Conservation (phyloP, 1,284 basidiomycete species). For the Pseudozyma tsukubaensis region DNA sequence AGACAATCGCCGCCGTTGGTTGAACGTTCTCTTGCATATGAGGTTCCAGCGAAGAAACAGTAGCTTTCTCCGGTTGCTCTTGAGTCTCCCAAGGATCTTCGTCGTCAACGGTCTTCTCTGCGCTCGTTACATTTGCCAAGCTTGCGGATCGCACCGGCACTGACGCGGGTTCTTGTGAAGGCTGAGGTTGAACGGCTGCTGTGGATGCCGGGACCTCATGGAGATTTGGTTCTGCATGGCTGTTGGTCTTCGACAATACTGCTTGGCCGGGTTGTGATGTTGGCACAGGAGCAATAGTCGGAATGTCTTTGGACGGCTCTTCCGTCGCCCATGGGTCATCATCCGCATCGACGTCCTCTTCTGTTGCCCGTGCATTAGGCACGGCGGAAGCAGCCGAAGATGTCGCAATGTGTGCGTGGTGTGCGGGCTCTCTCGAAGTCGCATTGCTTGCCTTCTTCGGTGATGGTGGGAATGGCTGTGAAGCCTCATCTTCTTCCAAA, state of each 20-base stretch:
- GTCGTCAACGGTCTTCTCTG: neutral
- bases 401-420: no score
- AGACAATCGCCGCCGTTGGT: neutral
- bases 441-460: constrained; percentile 1
- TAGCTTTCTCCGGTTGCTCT: neutral
- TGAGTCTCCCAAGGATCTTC: constrained; percentile 27
- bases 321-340: neutral
- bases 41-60: neutral
- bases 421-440: no score
- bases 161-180: no score
- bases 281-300: no score
- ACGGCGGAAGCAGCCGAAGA: neutral
- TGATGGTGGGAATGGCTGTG: constrained; percentile 1
- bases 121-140: neutral
- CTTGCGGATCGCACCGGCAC: neutral
- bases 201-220: no score
- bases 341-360: constrained; percentile 13
- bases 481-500: constrained; percentile 19
- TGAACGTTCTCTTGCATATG: neutral
- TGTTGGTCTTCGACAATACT: no score
- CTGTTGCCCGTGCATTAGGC: neutral
- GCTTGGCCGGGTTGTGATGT: no score
- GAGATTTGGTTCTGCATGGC: no score
- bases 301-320: no score
- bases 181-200: no score